phyloP scores from a whole-genome alignment of 140 eudicot species.

The Ambrosia hybrid region DNA sequence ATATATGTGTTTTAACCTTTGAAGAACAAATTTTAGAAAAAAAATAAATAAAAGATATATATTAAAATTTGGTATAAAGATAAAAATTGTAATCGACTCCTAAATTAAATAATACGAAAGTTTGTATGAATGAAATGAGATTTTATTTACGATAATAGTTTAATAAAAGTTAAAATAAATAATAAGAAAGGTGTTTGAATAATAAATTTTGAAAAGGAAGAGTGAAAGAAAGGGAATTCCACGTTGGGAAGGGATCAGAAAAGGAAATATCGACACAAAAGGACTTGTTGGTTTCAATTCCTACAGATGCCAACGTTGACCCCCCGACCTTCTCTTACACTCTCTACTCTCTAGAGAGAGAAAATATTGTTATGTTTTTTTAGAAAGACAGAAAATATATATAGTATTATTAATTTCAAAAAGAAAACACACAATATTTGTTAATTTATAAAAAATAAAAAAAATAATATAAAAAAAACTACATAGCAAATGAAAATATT shows the following conservation, averaged over 20 bases:
- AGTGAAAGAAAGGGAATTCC: constrained; percentile 35
- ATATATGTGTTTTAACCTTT: no score
- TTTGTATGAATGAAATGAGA: no score
- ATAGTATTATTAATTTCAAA: background rate
- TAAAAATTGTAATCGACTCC: no score
- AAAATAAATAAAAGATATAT: no score
- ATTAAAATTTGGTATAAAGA: no score
- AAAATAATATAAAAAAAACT: no score
- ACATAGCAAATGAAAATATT: no score
- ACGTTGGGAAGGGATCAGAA: constrained; percentile 31
- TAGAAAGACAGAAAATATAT: background rate
- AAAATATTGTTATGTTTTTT: constrained; percentile 21
- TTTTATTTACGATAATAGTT: background rate
- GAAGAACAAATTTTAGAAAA: no score
- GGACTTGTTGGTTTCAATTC: constrained; percentile 27
- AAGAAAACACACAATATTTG: no score
- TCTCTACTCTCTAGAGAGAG: background rate
- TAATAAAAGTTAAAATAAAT: background rate
- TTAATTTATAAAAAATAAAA: no score
- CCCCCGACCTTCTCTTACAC: background rate
- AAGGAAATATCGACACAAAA: constrained; percentile 34
- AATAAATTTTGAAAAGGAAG: constrained; percentile 5
- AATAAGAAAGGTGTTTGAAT: background rate
- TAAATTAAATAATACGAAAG: no score
- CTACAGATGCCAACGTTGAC: constrained; percentile 31